phyloP scores from a whole-genome alignment of 352 stramenopile genomes.

The Hyphochytrium catenoides region DNA sequence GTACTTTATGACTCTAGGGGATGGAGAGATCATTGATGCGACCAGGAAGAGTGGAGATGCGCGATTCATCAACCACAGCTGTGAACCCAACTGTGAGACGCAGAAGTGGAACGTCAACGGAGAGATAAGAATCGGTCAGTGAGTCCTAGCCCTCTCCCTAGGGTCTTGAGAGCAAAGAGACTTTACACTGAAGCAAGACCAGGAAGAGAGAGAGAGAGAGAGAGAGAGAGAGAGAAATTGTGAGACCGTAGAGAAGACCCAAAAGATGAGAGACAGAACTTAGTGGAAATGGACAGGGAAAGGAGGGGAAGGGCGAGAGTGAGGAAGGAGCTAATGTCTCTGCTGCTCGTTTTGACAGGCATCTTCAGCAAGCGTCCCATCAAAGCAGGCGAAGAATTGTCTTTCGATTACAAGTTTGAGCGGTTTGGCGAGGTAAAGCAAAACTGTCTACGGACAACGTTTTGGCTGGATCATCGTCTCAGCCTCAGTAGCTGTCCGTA shows the following conservation, averaged over 20 bases:
- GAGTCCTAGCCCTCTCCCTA: too few species aligned
- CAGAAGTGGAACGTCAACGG: conserved; percentile 79
- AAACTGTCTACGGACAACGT: conserved; percentile 11
- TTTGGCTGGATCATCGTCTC: conserved; percentile 4
- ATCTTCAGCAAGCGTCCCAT: conserved; percentile 79
- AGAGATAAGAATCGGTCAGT: conserved; percentile 76
- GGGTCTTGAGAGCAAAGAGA: too few species aligned
- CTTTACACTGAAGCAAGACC: too few species aligned
- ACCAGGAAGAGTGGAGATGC: conserved; percentile 66
- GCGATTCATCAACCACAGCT: conserved; percentile 88
- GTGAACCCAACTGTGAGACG: conserved; percentile 72
- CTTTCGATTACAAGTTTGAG: conserved; percentile 85
- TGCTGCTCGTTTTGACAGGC: too few species aligned
- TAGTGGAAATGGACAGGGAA: too few species aligned
- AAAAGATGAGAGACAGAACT: too few species aligned
- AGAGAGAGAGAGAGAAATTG: too few species aligned
- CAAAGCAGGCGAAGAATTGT: conserved; percentile 64
- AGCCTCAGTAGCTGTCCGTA: too few species aligned
- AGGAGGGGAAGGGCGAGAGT: too few species aligned
- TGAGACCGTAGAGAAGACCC: too few species aligned
- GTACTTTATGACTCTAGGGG: conserved; percentile 9
- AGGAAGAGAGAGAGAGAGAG: too few species aligned
- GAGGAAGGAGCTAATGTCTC: too few species aligned
- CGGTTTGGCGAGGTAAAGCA: conserved; percentile 20
- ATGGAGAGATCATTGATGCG: conserved; percentile 55